Evolutionary conservation across 2,329 filamentous ascomycete species (phyloP).

Genomic region (Aspergillus pseudoviridinutans): DNA sequence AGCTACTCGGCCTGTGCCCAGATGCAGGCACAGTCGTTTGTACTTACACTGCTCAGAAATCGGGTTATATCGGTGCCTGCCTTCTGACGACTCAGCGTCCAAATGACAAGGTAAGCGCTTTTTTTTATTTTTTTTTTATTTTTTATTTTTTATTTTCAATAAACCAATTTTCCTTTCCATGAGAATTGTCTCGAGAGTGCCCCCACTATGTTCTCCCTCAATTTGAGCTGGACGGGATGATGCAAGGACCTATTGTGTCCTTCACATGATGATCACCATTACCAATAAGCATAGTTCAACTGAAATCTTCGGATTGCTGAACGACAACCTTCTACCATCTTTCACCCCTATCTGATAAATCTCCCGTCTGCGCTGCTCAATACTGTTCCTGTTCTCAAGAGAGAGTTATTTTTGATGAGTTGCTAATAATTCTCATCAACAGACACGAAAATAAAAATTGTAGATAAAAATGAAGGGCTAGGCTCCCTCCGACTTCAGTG

Average conservation of each 20-base stretch:
- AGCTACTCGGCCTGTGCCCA: constrained; percentile 5
- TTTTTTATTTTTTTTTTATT: constrained; percentile 4
- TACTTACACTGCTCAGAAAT: neutral
- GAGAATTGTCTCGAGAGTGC: neutral
- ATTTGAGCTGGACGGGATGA: neutral
- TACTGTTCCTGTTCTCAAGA: constrained; percentile 3
- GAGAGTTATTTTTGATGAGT: constrained; percentile 12
- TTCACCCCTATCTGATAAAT: constrained; percentile 32
- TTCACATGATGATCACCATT: constrained; percentile 34
- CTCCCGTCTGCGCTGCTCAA: constrained; percentile 10
- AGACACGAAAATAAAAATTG: neutral
- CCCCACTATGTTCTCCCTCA: neutral
- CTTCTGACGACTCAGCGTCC: neutral
- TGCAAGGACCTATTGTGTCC: constrained; percentile 3
- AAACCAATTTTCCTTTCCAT: neutral
- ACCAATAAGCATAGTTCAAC: constrained; percentile 42
- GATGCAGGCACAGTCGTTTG: constrained; percentile 7
- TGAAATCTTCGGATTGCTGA: constrained; percentile 39
- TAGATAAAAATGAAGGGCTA: neutral
- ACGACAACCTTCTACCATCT: constrained; percentile 40
- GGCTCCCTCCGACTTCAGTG: neutral
- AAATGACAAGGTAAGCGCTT: constrained; percentile 17
- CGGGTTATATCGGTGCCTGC: neutral
- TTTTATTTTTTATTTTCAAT: constrained; percentile 2
- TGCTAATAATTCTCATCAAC: neutral